Base-by-base conservation (phyloP, 305 asterid genomes). In the Fraxinus ornus region DNA sequence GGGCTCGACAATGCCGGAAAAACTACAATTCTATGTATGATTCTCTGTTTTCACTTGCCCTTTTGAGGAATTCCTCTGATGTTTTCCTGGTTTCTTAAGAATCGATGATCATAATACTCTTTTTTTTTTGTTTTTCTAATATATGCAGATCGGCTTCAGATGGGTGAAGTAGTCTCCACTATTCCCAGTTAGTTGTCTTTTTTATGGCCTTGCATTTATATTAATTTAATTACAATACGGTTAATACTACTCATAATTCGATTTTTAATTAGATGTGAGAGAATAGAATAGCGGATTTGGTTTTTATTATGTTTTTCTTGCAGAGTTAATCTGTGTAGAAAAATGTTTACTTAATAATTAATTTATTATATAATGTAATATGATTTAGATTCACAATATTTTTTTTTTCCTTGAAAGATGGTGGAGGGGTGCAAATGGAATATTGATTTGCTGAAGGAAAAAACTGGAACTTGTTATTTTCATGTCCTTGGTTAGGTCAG, bases 91-190 rank as follows among this genome's bases (percentile, higher is more conserved):
- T 36, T 79, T 41, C 3, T 7, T 21, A 64, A n/a, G 32, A 24
- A 72, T 85, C 21, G 57, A 24, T 32, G 52, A 10, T 85, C 82
- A 80, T 79, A 21, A 36, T 81, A 13, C 9, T 44, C 36, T n/a
- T n/a, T n/a, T 15, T 47, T 80, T 39, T 62, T 19, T 47, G 39
- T 2, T 79, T 32, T 30, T 55, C 52, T 81, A 3, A 35, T 80
- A 83, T 84, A 71, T 78, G 89, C 95, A 93, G 97, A 94, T 93
- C 97, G 97, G 84, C 94, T 93, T 80, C 99, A 94, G 94, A 94
- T 94, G 97, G 97, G 98, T n/a, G 97, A 94, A 90, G 98, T 94
- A 15, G 98, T 94, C 84, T 92, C 98, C 82, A 94, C 98, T 55
- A 93, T 94, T 62, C 98, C 98, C 81, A 94, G 98, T 94, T 87